Evolutionary conservation across 768 basidiomycete species (phyloP).

Genomic region (Lactifluus pinguis): DNA sequence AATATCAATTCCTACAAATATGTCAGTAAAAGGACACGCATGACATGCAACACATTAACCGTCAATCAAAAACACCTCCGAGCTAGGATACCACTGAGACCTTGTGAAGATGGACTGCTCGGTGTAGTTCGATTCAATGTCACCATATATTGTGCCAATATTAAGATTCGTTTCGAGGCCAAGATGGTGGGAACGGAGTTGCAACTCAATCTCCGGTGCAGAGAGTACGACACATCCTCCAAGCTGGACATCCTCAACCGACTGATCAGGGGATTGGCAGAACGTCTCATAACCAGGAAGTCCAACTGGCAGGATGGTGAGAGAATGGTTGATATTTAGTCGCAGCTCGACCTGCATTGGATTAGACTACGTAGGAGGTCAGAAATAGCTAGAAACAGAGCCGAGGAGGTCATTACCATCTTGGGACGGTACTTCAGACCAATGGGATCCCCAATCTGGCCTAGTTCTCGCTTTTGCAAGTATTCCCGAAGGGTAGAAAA

Average conservation of each 20-base stretch:
- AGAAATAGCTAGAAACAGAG: background rate
- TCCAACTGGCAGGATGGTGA: slow-evolving; percentile 57
- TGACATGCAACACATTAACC: slow-evolving; percentile 25
- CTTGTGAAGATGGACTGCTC: slow-evolving; percentile 31
- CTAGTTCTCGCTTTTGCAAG: slow-evolving; percentile 52
- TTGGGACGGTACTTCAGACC: slow-evolving; percentile 70
- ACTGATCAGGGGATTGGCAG: slow-evolving; percentile 20
- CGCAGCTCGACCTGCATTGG: slow-evolving; percentile 66
- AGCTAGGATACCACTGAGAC: slow-evolving; percentile 18
- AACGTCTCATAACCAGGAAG: slow-evolving; percentile 51
- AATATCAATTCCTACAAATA: slow-evolving; percentile 56
- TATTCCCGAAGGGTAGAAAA: slow-evolving; percentile 86
- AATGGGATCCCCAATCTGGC: slow-evolving; percentile 74
- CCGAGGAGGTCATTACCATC: slow-evolving; percentile 40
- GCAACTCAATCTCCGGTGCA: slow-evolving; percentile 63
- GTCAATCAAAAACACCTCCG: slow-evolving; percentile 40
- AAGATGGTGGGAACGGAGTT: slow-evolving; percentile 74
- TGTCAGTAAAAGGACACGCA: background rate
- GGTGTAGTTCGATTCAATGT: slow-evolving; percentile 38
- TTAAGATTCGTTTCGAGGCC: slow-evolving; percentile 44
- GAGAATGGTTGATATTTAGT: slow-evolving; percentile 41
- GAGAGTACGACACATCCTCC: slow-evolving; percentile 48
- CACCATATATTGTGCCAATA: slow-evolving; percentile 47
- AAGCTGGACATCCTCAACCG: slow-evolving; percentile 29
- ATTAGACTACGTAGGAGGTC: slow-evolving; percentile 49